Conservation (phyloP, 2,329 filamentous ascomycete genomes). For the Ilyonectria sp. region DNA sequence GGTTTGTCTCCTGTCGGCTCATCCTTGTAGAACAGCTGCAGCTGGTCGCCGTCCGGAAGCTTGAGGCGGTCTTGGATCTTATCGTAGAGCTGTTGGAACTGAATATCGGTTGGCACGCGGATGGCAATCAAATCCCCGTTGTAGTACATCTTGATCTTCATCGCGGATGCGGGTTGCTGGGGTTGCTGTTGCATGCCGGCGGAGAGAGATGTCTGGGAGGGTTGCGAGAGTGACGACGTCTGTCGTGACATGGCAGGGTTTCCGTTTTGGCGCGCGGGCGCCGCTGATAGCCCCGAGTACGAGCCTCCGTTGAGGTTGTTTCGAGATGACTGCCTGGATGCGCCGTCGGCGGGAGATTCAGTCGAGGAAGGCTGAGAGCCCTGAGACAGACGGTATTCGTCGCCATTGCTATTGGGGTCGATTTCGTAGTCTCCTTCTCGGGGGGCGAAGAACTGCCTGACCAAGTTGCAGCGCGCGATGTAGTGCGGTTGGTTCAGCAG, state of each 20-base stretch:
- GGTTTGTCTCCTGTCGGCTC: constrained; percentile 83
- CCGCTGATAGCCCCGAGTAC: constrained; percentile 68
- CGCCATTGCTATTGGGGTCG: constrained; percentile 79
- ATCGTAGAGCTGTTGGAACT: constrained; percentile 82
- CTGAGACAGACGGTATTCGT: constrained; percentile 83
- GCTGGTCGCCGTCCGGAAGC: constrained; percentile 76
- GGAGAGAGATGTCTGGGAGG: constrained; percentile 66
- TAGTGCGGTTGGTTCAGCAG: constrained; percentile 86
- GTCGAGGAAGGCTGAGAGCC: constrained; percentile 78
- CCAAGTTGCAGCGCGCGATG: constrained; percentile 86
- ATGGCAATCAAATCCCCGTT: constrained; percentile 94
- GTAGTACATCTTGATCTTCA: constrained; percentile 97
- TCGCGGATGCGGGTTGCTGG: constrained; percentile 64
- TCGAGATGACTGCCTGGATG: constrained; percentile 76
- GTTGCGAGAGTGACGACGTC: constrained; percentile 46
- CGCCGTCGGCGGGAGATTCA: constrained; percentile 72
- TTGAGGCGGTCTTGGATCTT: constrained; percentile 90
- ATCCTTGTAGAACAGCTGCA: constrained; percentile 89
- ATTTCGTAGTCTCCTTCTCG: constrained; percentile 95
- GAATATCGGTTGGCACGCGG: constrained; percentile 86
- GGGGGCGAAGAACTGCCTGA: constrained; percentile 92
- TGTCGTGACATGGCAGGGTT: constrained; percentile 42
- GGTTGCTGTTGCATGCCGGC: constrained; percentile 58
- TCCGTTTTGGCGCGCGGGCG: constrained; percentile 58
- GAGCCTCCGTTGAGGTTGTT: constrained; percentile 73